Evolutionary conservation across 2,329 filamentous ascomycete species (phyloP).

Genomic region (Aspergillus aculeatinus): DNA sequence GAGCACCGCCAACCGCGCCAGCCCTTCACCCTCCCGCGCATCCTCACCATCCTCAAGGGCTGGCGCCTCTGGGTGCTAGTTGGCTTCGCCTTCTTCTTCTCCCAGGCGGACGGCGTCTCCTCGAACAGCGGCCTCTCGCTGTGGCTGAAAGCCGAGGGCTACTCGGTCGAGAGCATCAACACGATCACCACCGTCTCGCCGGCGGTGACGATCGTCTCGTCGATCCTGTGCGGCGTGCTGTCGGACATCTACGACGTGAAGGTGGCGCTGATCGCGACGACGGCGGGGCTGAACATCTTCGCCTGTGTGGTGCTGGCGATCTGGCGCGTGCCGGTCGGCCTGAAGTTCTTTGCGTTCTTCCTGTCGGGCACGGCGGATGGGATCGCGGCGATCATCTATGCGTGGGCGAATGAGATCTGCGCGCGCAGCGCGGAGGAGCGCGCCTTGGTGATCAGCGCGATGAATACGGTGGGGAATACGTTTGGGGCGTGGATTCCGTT

Average conservation of each 20-base stretch:
- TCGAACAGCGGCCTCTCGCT: conserved; percentile 23
- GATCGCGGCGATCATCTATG: conserved; percentile 24
- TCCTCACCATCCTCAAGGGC: conserved; percentile 17
- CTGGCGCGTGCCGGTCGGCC: no score
- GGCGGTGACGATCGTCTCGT: no score
- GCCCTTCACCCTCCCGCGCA: conserved; percentile 17
- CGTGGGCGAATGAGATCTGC: conserved; percentile 28
- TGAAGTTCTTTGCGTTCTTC: no score
- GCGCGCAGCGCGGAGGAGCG: conserved; percentile 34
- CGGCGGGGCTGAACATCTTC: no score
- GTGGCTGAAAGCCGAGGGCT: conserved; percentile 22
- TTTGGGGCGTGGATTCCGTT: conserved; percentile 31
- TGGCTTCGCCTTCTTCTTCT: conserved; percentile 21
- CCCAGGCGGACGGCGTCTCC: conserved; percentile 23
- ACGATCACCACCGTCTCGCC: no score
- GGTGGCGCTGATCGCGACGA: no score
- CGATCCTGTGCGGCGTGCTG: no score
- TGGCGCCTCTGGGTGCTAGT: no score
- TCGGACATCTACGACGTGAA: no score
- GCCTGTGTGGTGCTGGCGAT: no score
- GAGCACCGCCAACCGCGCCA: conserved; percentile 21
- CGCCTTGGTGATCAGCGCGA: conserved; percentile 24
- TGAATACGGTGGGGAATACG: conserved; percentile 35
- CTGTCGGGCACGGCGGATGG: conserved; percentile 23
- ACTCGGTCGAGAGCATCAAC: conserved; percentile 12